phyloP scores from a whole-genome alignment of 2,329 filamentous ascomycete species.

The Diaporthe australafricana region DNA sequence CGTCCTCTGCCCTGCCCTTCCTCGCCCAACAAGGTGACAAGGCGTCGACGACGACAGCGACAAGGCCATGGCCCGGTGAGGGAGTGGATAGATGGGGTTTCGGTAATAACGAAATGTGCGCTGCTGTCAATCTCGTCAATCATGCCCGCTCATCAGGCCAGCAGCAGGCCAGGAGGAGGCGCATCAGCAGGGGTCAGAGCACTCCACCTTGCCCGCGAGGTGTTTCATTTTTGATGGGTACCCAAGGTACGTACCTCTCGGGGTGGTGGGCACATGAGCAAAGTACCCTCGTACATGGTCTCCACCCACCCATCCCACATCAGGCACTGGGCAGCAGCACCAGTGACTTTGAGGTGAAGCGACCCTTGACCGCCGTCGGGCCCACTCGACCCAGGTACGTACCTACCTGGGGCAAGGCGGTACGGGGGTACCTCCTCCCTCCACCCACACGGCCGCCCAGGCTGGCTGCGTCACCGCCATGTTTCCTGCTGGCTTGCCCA shows the following conservation, averaged over 20 bases:
- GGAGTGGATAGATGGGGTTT: slow-evolving; percentile 14
- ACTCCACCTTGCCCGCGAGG: slow-evolving; percentile 5
- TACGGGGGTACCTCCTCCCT: slow-evolving; percentile 16
- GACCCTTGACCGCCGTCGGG: slow-evolving; percentile 19
- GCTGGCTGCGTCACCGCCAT: slow-evolving; percentile 38
- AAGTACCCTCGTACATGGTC: slow-evolving; percentile 12
- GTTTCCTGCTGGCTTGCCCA: slow-evolving; percentile 20
- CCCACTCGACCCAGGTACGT: slow-evolving; percentile 31
- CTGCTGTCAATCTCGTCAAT: slow-evolving; percentile 25
- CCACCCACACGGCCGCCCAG: slow-evolving; percentile 14
- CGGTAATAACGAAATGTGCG: slow-evolving; percentile 38
- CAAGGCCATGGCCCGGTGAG: slow-evolving; percentile 2
- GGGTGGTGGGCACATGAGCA: not conserved
- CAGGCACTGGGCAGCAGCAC: slow-evolving; percentile 16
- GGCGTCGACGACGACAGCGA: not conserved
- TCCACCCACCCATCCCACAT: slow-evolving; percentile 18
- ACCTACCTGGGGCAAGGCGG: slow-evolving; percentile 6
- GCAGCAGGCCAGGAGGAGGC: slow-evolving; percentile 25
- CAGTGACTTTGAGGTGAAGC: not conserved
- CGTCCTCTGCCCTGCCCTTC: not conserved
- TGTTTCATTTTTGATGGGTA: slow-evolving; percentile 36
- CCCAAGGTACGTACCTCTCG: not conserved
- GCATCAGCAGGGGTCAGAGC: slow-evolving; percentile 28
- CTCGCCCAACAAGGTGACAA: not conserved
- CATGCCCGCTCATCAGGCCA: slow-evolving; percentile 32